Evolutionary conservation across 306 rosid genomes (phyloP).

Genomic region (Fagus sylvatica): DNA sequence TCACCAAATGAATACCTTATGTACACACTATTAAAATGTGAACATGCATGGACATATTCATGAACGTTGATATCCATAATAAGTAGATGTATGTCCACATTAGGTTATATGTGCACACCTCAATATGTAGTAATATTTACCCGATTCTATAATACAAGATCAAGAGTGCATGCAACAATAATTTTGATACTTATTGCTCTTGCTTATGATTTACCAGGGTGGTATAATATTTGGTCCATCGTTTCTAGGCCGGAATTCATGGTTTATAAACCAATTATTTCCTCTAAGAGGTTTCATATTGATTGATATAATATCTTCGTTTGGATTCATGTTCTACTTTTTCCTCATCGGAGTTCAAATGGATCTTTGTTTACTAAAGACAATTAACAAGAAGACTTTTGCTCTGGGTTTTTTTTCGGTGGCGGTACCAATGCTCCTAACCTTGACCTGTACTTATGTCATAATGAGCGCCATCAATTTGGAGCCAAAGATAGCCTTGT

Average conservation of each 20-base stretch:
- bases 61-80: too few relatives aligned
- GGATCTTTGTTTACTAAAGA: conserved; percentile 21
- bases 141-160: too few relatives aligned
- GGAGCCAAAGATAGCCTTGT: neutral
- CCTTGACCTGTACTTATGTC: neutral
- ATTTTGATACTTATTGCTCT: neutral
- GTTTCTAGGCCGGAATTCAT: conserved; percentile 18
- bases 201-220: conserved; percentile 30
- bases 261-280: conserved; percentile 9
- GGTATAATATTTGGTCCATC: conserved; percentile 38
- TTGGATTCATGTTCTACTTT: conserved; percentile 33
- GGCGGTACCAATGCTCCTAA: conserved; percentile 7
- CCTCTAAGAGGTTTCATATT: conserved; percentile 33
- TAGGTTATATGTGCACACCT: too few relatives aligned
- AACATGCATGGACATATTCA: too few relatives aligned
- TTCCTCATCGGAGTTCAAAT: conserved; percentile 41
- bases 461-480: neutral
- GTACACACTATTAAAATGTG: too few relatives aligned
- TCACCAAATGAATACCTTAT: too few relatives aligned
- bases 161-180: neutral
- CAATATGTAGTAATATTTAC: too few relatives aligned
- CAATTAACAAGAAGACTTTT: conserved; percentile 18
- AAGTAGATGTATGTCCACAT: too few relatives aligned
- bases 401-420: conserved; percentile 24
- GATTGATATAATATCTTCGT: conserved; percentile 28